A percentile compares a stretch with the other conserved stretches of the same genome.
Conservation (phyloP, 2,329 filamentous ascomycete species). For the Claviceps digitariae region DNA sequence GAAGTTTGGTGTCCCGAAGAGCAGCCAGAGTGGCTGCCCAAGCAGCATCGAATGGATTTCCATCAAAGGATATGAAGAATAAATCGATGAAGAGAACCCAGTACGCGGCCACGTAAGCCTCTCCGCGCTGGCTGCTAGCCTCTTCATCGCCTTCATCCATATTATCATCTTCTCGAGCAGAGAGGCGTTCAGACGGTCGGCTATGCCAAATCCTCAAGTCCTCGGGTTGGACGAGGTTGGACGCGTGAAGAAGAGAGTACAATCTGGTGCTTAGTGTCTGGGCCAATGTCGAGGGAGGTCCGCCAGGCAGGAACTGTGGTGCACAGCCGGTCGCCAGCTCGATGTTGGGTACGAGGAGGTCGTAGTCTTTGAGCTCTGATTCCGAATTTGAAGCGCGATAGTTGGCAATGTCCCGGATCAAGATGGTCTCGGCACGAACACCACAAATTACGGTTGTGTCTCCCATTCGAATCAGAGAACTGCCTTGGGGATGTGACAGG, state of each 20-base stretch:
- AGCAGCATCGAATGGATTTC: slow-evolving; percentile 81
- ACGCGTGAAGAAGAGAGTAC: slow-evolving; percentile 60
- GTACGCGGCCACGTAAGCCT: slow-evolving; percentile 58
- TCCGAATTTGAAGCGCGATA: slow-evolving; percentile 34
- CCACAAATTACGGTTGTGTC: slow-evolving; percentile 94
- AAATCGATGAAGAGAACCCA: slow-evolving; percentile 94
- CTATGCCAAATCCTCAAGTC: slow-evolving; percentile 63
- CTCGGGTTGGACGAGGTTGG: slow-evolving; percentile 49
- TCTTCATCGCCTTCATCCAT: slow-evolving; percentile 24
- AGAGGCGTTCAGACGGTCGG: slow-evolving; percentile 32
- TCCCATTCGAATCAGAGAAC: slow-evolving; percentile 73
- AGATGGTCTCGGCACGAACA: slow-evolving; percentile 72
- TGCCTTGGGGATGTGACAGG: slow-evolving; percentile 79
- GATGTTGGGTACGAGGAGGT: slow-evolving; percentile 83
- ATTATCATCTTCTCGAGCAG: slow-evolving; percentile 30
- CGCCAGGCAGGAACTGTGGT: slow-evolving; percentile 71
- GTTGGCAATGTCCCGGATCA: slow-evolving; percentile 59
- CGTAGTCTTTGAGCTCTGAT: slow-evolving; percentile 44
- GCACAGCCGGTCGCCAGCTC: slow-evolving; percentile 85
- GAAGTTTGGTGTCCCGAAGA: slow-evolving; percentile 62
- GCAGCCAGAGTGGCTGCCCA: slow-evolving; percentile 79
- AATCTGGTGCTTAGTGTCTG: slow-evolving; percentile 77
- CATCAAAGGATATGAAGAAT: slow-evolving; percentile 86
- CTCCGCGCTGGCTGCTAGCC: slow-evolving; percentile 18
- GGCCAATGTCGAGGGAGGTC: slow-evolving; percentile 63